Percentiles rank a stretch among this genome's conserved stretches.
Evolutionary conservation across 2,329 filamentous ascomycete species (phyloP).

Genomic region (Pyricularia pennisetigena): DNA sequence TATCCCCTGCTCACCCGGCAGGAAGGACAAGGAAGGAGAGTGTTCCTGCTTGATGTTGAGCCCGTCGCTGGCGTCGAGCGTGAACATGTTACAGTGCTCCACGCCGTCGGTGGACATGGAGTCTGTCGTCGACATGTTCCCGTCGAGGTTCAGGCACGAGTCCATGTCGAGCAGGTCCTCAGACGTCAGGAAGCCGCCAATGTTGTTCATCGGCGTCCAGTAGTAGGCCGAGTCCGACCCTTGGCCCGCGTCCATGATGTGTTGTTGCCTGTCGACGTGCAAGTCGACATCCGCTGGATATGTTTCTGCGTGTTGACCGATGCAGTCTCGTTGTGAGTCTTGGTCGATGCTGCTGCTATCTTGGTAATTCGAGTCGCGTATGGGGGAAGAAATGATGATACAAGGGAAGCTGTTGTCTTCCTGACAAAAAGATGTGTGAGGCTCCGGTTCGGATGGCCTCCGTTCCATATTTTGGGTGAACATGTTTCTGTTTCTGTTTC

Average conservation of each 20-base stretch:
- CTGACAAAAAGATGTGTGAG: neutral
- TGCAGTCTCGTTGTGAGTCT: neutral
- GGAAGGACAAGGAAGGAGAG: neutral
- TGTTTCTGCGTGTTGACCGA: neutral
- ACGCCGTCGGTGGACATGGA: conserved; percentile 8
- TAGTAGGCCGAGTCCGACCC: neutral
- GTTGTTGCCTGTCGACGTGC: neutral
- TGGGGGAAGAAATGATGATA: neutral
- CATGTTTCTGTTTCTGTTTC: neutral
- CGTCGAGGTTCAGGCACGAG: conserved; percentile 16
- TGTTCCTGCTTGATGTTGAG: neutral
- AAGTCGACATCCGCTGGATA: neutral
- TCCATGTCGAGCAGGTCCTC: conserved; percentile 18
- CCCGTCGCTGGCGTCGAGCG: neutral
- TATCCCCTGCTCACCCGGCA: neutral
- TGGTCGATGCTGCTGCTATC: neutral
- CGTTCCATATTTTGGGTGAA: neutral
- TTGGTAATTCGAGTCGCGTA: neutral
- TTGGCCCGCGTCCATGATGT: neutral
- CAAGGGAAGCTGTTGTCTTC: neutral
- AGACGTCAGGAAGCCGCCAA: neutral
- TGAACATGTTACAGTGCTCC: conserved; percentile 7
- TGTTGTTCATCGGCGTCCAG: neutral
- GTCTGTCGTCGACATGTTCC: conserved; percentile 1
- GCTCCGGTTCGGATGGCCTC: neutral